Conservation (phyloP, 2,329 filamentous ascomycete species). For the Aspergillus pseudoviridinutans region DNA sequence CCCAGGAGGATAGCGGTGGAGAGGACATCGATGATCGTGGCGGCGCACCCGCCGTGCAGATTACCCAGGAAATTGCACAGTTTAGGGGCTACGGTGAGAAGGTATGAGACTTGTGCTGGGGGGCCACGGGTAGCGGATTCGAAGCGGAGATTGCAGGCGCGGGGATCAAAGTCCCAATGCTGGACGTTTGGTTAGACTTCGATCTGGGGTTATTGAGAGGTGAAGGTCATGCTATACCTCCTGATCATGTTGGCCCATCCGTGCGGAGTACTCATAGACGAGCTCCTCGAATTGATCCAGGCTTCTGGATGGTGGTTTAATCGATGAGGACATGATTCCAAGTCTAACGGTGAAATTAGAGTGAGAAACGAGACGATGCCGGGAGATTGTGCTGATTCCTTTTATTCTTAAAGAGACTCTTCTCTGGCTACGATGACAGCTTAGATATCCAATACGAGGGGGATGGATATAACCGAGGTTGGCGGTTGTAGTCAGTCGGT, state of each 20-base stretch:
- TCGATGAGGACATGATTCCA: conserved; percentile 15
- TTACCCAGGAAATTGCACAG: conserved; percentile 90
- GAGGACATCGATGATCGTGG: conserved; percentile 64
- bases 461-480: conserved; percentile 7
- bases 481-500: background rate
- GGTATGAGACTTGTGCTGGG: conserved; percentile 31
- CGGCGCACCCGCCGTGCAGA: conserved; percentile 75
- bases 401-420: background rate
- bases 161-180: conserved; percentile 29
- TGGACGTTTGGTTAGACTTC: conserved; percentile 8
- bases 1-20: conserved; percentile 58
- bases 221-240: conserved; percentile 10
- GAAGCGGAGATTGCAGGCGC: conserved; percentile 31
- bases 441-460: background rate
- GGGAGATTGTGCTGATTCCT: background rate
- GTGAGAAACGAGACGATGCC: background rate
- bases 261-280: conserved; percentile 24
- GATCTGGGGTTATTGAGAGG: background rate
- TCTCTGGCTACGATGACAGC: background rate
- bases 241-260: conserved; percentile 15
- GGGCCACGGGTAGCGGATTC: conserved; percentile 35
- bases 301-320: conserved; percentile 19
- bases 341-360: background rate
- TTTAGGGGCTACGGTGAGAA: conserved; percentile 68
- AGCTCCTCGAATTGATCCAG: conserved; percentile 30